Conservation (phyloP, 2,329 filamentous ascomycete species). For the Colletotrichum sp. region DNA sequence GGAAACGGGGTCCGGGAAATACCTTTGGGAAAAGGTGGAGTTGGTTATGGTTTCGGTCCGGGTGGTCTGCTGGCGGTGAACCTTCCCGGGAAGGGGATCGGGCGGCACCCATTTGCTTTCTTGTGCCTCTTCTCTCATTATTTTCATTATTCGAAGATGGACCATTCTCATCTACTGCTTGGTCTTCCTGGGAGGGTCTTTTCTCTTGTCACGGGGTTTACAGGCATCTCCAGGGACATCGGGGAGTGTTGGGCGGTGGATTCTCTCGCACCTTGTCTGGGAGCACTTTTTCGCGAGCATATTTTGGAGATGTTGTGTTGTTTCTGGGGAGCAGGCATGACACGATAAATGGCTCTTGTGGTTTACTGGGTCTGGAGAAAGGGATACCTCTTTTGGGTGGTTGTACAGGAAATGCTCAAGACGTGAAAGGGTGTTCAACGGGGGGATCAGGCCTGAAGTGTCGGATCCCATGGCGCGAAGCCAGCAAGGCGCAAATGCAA, state of each 20-base stretch:
- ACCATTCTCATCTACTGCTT: slow-evolving; percentile 1
- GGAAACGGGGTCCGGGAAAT: slow-evolving; percentile 29
- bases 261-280: slow-evolving; percentile 12
- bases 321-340: slow-evolving; percentile 21
- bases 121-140: slow-evolving; percentile 15
- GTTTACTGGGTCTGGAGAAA: slow-evolving; percentile 6
- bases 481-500: slow-evolving; percentile 37
- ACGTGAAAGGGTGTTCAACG: slow-evolving; percentile 21
- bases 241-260: not conserved
- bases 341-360: slow-evolving; percentile 21
- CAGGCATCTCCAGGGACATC: slow-evolving; percentile 1
- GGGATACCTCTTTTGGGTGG: slow-evolving; percentile 19
- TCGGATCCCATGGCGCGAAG: slow-evolving; percentile 15
- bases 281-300: slow-evolving; percentile 22
- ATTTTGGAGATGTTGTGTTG: slow-evolving; percentile 8
- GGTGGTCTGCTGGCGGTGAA: slow-evolving; percentile 14
- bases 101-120: not conserved
- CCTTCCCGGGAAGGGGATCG: not conserved
- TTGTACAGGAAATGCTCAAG: slow-evolving; percentile 23
- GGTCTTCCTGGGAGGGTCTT: not conserved
- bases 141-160: slow-evolving; percentile 14
- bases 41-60: slow-evolving; percentile 32
- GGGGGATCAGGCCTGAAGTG: not conserved
- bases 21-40: slow-evolving; percentile 35
- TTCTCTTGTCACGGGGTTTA: not conserved